Base-by-base conservation (phyloP, 345 rosid species). In the Boechera divaricarpa region DNA sequence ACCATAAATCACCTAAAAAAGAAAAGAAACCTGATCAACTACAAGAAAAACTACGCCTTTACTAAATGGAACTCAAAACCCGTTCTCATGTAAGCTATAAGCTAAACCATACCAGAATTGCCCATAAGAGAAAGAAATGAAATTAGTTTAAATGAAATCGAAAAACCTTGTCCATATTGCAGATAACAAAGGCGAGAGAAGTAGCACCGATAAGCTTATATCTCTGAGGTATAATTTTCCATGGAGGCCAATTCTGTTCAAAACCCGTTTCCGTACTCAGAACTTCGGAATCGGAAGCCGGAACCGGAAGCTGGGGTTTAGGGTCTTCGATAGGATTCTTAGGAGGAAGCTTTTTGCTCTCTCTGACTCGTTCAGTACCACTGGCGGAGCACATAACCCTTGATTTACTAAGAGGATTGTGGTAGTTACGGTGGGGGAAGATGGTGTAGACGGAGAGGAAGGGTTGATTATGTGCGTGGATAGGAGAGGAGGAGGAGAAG, bases 81-180 rank as follows among this genome's bases (percentile, higher is more conserved):
- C 16, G 16, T 16, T 16, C 76, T 57, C 67, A 33, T 8, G 28
- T 5, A 63, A 77, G 49, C 51, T 42, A 55, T 15, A n/a, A 48
- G 10, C 53, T 48, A 48, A 48, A n/a, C 21, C 24, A 48, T n/a
- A 15, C 24, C 52, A 48, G 24, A n/a, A n/a, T n/a, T 48, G 24
- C 52, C 48, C 48, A 2, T 44, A 44, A 44, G 48, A 44, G 9
- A 48, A 48, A 21, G n/a, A 21, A 31, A 5, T 44, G 58, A 74
- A 24, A 41, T 51, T 18, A 8, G 52, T 18, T 9, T 0, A 0
- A 51, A 47, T 0, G 0, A 33, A 38, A 28, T 0, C 0, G 6
- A 29, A 29, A 72, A 13, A 93, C 98, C 95, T 94, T 94, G 77
- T 90, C 97, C 97, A 94, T 94, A 78, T 90, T 91, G 78, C 98